Conservation (phyloP, 306 rosid species). For the Pterocarpus santalinus region DNA sequence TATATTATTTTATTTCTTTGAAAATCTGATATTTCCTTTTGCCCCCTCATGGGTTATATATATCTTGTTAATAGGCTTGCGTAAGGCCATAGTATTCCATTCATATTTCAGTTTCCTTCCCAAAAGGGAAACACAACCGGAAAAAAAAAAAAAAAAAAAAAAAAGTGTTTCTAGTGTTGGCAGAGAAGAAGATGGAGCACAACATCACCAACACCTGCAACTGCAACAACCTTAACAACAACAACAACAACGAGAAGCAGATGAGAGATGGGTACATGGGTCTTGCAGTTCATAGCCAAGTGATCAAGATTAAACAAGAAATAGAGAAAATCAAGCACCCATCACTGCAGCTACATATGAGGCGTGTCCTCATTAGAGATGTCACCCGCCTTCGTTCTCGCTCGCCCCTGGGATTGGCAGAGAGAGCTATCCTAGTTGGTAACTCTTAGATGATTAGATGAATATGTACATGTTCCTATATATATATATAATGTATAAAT, state of each 20-base stretch:
- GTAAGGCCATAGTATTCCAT: background rate
- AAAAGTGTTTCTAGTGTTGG: background rate
- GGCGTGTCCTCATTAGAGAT: constrained; percentile 55
- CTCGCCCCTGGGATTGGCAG: constrained; percentile 70
- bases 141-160: background rate
- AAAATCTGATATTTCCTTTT: background rate
- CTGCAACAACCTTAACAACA: background rate
- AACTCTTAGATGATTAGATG: constrained; percentile 35
- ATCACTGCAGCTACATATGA: constrained; percentile 65
- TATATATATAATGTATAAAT: background rate
- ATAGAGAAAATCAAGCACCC: constrained; percentile 74
- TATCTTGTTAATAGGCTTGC: background rate
- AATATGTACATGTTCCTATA: background rate
- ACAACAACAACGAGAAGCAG: background rate
- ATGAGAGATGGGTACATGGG: constrained; percentile 34
- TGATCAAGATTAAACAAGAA: constrained; percentile 82
- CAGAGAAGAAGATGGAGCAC: constrained; percentile 37
- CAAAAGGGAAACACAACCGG: background rate
- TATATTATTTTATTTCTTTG: background rate
- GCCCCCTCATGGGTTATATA: background rate
- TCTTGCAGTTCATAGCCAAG: constrained; percentile 77
- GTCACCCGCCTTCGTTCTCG: constrained; percentile 60
- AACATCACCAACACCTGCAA: background rate
- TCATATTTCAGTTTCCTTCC: background rate
- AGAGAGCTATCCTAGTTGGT: constrained; percentile 54